phyloP scores from a whole-genome alignment of 352 stramenopile genomes.

The Pythium rishiriense region DNA sequence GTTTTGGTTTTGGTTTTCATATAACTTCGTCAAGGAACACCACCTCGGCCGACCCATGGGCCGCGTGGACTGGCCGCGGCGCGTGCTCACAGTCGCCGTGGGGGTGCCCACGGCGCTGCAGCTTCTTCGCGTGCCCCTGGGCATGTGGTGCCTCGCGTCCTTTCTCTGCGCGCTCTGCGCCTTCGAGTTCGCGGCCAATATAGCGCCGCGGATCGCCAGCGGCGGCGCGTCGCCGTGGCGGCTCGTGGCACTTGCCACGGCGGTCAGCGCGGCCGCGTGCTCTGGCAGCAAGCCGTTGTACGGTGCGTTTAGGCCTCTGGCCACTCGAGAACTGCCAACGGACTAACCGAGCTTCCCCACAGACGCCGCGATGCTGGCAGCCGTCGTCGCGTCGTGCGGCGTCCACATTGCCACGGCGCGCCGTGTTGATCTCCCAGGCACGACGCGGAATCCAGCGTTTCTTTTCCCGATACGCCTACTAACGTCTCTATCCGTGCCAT shows the following conservation, averaged over 20 bases:
- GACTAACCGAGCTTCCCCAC: background rate
- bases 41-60: constrained; percentile 4
- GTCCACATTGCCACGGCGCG: constrained; percentile 42
- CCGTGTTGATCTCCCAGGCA: constrained; percentile 47
- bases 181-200: constrained; percentile 54
- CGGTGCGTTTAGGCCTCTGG: constrained; percentile 10
- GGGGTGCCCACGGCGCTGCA: constrained; percentile 57
- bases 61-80: constrained; percentile 57
- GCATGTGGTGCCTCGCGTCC: constrained; percentile 52
- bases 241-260: constrained; percentile 17
- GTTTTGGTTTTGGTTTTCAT: background rate
- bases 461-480: background rate
- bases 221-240: background rate
- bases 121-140: constrained; percentile 47
- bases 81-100: constrained; percentile 55
- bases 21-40: background rate
- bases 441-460: background rate
- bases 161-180: constrained; percentile 54
- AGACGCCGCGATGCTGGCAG: constrained; percentile 40
- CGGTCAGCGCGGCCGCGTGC: constrained; percentile 15
- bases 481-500: background rate
- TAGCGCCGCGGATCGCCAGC: constrained; percentile 25
- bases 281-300: constrained; percentile 15
- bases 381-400: constrained; percentile 32
- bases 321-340: too few species aligned